phyloP scores from a whole-genome alignment of 2,329 filamentous ascomycete species.

The Aspergillus pseudonomiae region DNA sequence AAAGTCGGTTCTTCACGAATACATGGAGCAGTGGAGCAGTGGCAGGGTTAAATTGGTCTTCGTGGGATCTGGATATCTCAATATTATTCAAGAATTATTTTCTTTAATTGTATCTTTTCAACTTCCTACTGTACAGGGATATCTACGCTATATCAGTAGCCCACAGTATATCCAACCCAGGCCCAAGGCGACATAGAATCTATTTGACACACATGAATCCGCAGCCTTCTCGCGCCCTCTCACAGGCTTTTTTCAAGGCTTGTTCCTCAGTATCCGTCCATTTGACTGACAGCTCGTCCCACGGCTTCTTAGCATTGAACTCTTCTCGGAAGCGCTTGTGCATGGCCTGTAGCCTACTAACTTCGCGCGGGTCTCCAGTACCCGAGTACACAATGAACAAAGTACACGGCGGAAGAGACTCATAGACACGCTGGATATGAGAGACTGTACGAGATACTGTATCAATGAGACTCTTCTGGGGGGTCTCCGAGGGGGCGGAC shows the following conservation, averaged over 20 bases:
- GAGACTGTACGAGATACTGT: constrained; percentile 55
- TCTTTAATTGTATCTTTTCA: neutral
- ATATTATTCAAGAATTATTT: neutral
- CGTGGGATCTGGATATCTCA: constrained; percentile 1
- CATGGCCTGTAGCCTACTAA: constrained; percentile 58
- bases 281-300: constrained; percentile 64
- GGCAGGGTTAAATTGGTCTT: neutral
- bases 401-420: constrained; percentile 60
- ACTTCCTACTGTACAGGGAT: neutral
- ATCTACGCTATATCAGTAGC: neutral
- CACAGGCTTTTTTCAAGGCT: constrained; percentile 58
- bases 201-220: constrained; percentile 64
- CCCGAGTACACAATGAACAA: constrained; percentile 66
- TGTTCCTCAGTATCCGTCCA: constrained; percentile 69
- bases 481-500: constrained; percentile 10
- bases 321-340: constrained; percentile 60
- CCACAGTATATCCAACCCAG: neutral
- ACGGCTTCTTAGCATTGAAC: constrained; percentile 60
- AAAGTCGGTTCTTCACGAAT: neutral
- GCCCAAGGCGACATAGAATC: constrained; percentile 14
- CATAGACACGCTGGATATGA: constrained; percentile 57
- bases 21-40: neutral
- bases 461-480: constrained; percentile 42
- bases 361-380: constrained; percentile 63
- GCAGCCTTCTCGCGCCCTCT: constrained; percentile 59